These are phyloP conservation scores for Thielaviopsis euricoi DNA, from an alignment of 2,329 filamentous ascomycete genomes.

Conservation along the genomic window DNA sequence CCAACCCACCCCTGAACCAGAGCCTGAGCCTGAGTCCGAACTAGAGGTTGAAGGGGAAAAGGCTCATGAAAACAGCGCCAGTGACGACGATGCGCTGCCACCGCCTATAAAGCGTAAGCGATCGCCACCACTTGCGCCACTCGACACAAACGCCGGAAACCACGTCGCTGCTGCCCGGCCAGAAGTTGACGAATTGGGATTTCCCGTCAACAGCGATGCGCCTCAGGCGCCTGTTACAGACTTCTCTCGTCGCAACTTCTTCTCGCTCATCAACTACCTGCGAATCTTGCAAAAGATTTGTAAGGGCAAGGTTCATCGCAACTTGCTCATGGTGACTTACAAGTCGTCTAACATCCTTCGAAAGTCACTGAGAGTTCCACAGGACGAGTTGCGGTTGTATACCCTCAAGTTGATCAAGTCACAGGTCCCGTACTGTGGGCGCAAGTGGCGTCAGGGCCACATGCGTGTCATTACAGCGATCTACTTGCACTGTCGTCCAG, in stretches of 20 bases:
- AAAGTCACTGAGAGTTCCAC: slow-evolving; percentile 80
- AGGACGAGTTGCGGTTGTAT: slow-evolving; percentile 75
- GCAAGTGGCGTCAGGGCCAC: slow-evolving; percentile 95
- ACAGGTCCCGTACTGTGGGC: slow-evolving; percentile 92
- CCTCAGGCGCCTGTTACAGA: slow-evolving; percentile 66
- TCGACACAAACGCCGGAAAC: slow-evolving; percentile 11
- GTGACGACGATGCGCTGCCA: slow-evolving; percentile 65
- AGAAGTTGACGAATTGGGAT: slow-evolving; percentile 75
- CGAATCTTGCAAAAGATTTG: slow-evolving; percentile 96
- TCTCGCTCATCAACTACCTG: slow-evolving; percentile 85
- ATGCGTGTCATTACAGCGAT: slow-evolving; percentile 98
- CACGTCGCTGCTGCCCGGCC: slow-evolving; percentile 22
- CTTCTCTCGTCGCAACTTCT: slow-evolving; percentile 90
- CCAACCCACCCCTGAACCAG: slow-evolving; percentile 12
- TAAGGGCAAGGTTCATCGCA: slow-evolving; percentile 87
- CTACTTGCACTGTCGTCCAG: slow-evolving; percentile 82
- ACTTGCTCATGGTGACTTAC: slow-evolving; percentile 85
- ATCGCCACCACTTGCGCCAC: slow-evolving; percentile 25
- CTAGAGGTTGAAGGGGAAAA: neutral
- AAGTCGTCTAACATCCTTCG: slow-evolving; percentile 86
- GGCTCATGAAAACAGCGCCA: slow-evolving; percentile 23
- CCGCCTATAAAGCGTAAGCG: slow-evolving; percentile 58
- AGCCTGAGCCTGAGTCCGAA: neutral
- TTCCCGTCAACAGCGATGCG: slow-evolving; percentile 48
- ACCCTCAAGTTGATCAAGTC: slow-evolving; percentile 97